Base-by-base conservation (phyloP, 1,284 basidiomycete species). In the Wallemia ichthyophaga region DNA sequence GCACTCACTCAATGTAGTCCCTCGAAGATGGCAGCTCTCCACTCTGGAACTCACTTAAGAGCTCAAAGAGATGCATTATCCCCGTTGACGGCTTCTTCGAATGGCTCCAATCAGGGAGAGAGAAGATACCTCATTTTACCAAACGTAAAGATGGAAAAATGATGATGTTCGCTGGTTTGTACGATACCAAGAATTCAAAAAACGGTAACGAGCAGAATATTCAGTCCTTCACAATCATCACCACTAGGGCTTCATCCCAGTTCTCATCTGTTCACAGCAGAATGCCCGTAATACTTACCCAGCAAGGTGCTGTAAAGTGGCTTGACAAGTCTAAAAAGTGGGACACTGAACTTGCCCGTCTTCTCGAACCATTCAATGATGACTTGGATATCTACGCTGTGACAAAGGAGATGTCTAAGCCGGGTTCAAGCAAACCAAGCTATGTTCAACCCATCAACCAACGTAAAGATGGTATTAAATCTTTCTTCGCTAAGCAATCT, bases 381-480 rank as follows among this genome's bases (percentile, higher is more conserved):
- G 5, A 5, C 11, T 11, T 54, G 11, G 48, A 54, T 21, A 54
- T 21, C 11, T 54, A 54, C 48, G 48, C 48, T 11, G 48, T 54
- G 5, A 54, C 48, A 21, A 54, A 54, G 19, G 48, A 54, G 48
- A 81, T 96, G 0, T 89, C 89, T 0, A 92, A 84, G 70, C 82
- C 94, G 1, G 85, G 87, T 3, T 79, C 74, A 1, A 83, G 92
- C 65, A 85, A 84, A 3, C 71, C 81, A 1, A 77, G 78, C 1
- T 92, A 86, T 67, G 80, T 95, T 57, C 74, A 85, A 63, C 88
- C 89, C 0, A 71, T 94, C 21, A 72, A 78, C 2, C 72, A 77
- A 60, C 75, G 89, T 31, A 85, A 83, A 65, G 89, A 92, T 65
- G 87, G 87, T 1, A 87, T 95, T 62, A 75, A 82, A 66, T 82